Base-by-base conservation (phyloP, 306 rosid species). In the Prunus persica region DNA sequence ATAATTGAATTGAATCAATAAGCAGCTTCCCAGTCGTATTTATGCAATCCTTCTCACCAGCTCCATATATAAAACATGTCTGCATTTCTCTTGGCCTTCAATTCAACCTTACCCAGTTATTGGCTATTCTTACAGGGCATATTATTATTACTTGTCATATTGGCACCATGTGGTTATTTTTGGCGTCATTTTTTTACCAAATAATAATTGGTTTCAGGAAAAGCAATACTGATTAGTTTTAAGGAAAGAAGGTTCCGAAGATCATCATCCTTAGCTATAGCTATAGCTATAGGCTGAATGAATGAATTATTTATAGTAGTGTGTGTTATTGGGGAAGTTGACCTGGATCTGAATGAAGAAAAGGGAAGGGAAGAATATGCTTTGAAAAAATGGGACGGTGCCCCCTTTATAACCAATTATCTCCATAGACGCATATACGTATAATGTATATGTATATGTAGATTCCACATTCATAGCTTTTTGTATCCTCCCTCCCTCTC, bases 401-500 rank as follows among this genome's bases (percentile, higher is more conserved):
- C 45, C 45, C 13, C 13, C 30, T 41, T 52, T 69, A 50, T 22
- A 22, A 22, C 24, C 24, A 22, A 22, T 22, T 22, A 22, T 22
- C 24, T 22, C 24, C 24, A 22, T 22, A 22, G 24, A 22, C 24
- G 24, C 24, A 22, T 22, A 22, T 22, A 22, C 24, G 24, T 22
- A 22, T 22, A 22, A 22, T 22, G 24, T 22, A 22, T 22, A 22
- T 22, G 24, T 22, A 22, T 4, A 5, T 32, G 41, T 28, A 30
- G 65, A 71, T 70, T 78, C 81, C 72, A 62, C 43, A 11, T 63
- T 51, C 72, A 47, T n/a, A 63, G 54, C 77, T 43, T 64, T 70
- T 51, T 76, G 78, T 57, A n/a, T 25, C 32, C 65, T 2, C 67
- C 24, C 24, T 0, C 55, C 10, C 10, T 3, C 61, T 47, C 74